These are phyloP conservation scores for Coemansia sp. DNA, from an alignment of 192 early-diverging fungal genomes.

Conservation along the genomic window DNA sequence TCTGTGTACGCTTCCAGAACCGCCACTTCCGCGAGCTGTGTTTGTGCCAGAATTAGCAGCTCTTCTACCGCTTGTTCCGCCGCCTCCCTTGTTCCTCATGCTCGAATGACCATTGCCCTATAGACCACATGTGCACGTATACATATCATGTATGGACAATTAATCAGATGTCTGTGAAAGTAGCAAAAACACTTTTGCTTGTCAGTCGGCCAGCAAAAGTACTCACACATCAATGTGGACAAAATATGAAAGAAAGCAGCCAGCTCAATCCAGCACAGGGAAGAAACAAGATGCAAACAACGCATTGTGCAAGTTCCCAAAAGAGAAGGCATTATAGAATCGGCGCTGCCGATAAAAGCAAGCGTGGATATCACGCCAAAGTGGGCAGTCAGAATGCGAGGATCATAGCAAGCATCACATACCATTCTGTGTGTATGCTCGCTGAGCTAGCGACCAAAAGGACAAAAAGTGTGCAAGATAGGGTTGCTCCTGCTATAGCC, in stretches of 20 bases:
- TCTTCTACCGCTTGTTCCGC: slow-evolving; percentile 17
- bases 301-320: neutral
- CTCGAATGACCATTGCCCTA: slow-evolving; percentile 47
- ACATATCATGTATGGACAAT: neutral
- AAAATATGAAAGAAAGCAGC: neutral
- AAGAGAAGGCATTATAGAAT: neutral
- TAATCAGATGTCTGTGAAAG: neutral
- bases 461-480: neutral
- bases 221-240: neutral
- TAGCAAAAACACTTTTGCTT: neutral
- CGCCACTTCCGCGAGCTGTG: slow-evolving; percentile 13
- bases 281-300: neutral
- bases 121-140: slow-evolving; percentile 5
- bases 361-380: neutral
- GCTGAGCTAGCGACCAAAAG: too few species aligned
- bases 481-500: neutral
- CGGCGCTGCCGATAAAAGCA: neutral
- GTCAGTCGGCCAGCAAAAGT: neutral
- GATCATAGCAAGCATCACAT: neutral
- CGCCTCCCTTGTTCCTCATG: slow-evolving; percentile 17
- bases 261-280: neutral
- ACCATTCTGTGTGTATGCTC: neutral
- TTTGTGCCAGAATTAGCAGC: slow-evolving; percentile 8
- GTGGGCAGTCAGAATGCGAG: neutral
- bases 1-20: slow-evolving; percentile 16